Evolutionary conservation across 2,329 filamentous ascomycete genomes (phyloP).

Genomic region (Colletotrichum sp.): DNA sequence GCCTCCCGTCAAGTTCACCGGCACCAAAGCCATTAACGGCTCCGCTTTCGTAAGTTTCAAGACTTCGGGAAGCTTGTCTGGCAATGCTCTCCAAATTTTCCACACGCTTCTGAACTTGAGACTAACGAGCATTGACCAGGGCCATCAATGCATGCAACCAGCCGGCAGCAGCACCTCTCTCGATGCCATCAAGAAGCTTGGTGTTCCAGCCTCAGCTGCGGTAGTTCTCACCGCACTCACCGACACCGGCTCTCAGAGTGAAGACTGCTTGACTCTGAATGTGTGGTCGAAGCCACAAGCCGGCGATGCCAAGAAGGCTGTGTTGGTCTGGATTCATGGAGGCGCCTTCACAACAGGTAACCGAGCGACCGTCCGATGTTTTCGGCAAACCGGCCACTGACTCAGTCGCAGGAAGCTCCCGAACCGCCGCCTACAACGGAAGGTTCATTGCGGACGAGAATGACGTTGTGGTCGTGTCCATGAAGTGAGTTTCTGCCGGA

Average conservation of each 20-base stretch:
- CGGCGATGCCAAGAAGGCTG: slow-evolving; percentile 38
- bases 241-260: slow-evolving; percentile 25
- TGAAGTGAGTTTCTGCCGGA: slow-evolving; percentile 35
- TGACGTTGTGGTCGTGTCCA: slow-evolving; percentile 49
- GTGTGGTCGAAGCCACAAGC: slow-evolving; percentile 41
- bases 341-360: slow-evolving; percentile 41
- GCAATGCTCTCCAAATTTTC: background rate
- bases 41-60: slow-evolving; percentile 10
- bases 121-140: background rate
- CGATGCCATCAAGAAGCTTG: background rate
- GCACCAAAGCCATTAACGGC: background rate
- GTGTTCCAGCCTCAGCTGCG: slow-evolving; percentile 10
- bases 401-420: slow-evolving; percentile 1
- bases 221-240: background rate
- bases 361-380: background rate
- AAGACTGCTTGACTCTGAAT: slow-evolving; percentile 43
- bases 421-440: slow-evolving; percentile 32
- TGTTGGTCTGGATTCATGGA: slow-evolving; percentile 49
- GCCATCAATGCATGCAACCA: slow-evolving; percentile 16
- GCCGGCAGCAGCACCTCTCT: background rate
- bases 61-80: background rate
- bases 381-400: background rate
- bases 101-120: background rate
- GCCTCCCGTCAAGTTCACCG: background rate
- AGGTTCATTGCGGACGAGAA: slow-evolving; percentile 45